Conservation (phyloP, 257 asterid species). For the Haberlea rhodopensis region DNA sequence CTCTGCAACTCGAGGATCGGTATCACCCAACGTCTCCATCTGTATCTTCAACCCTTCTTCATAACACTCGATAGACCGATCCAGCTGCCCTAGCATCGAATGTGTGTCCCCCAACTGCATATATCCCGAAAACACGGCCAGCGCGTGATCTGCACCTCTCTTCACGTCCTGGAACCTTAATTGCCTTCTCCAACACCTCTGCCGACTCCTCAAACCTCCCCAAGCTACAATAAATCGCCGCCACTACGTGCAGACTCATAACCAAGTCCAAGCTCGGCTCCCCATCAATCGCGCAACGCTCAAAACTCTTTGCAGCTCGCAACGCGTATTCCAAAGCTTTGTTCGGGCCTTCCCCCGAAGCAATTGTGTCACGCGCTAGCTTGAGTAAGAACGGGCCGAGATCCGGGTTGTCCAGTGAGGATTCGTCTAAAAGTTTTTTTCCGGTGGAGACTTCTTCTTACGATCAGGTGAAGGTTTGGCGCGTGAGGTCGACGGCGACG, state of each 20-base stretch:
- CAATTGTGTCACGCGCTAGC: slow-evolving; percentile 86
- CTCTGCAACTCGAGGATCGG: slow-evolving; percentile 92
- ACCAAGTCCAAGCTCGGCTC: slow-evolving; percentile 92
- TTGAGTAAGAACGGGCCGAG: slow-evolving; percentile 90
- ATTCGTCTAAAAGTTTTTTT: slow-evolving; percentile 54
- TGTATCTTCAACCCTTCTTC: slow-evolving; percentile 86
- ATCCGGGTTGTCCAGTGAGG: slow-evolving; percentile 96
- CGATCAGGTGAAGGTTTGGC: slow-evolving; percentile 94
- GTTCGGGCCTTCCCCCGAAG: slow-evolving; percentile 84
- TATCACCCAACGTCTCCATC: slow-evolving; percentile 91
- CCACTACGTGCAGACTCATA: slow-evolving; percentile 94
- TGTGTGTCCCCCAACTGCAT: slow-evolving; percentile 97
- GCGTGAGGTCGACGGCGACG: slow-evolving; percentile 89
- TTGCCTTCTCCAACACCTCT: slow-evolving; percentile 87
- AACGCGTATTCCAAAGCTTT: slow-evolving; percentile 85
- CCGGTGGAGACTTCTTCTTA: slow-evolving; percentile 84
- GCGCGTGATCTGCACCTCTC: slow-evolving; percentile 95
- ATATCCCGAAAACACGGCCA: slow-evolving; percentile 84
- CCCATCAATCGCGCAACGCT: slow-evolving; percentile 67
- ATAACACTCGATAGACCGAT: slow-evolving; percentile 80
- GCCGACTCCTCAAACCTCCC: slow-evolving; percentile 90
- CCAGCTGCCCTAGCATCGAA: slow-evolving; percentile 98
- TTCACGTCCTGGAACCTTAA: slow-evolving; percentile 73
- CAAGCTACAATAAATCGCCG: slow-evolving; percentile 95
- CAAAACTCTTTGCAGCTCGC: slow-evolving; percentile 81